A percentile compares a stretch with the other conserved stretches of the same genome.
Evolutionary conservation across 768 basidiomycete genomes (phyloP).

Genomic region (Mycena metata): DNA sequence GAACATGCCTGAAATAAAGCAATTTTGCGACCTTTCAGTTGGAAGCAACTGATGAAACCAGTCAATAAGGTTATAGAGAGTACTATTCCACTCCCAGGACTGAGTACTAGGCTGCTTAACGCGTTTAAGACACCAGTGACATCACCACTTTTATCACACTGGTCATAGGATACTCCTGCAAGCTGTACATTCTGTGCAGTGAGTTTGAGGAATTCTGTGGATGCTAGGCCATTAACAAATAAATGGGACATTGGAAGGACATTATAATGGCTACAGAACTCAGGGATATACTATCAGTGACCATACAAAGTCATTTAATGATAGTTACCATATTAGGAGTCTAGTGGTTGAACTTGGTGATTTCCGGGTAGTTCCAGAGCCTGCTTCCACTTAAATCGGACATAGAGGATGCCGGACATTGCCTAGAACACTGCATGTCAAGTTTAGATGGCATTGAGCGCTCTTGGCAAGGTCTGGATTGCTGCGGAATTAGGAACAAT

Average conservation of each 20-base stretch:
- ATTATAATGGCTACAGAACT: constrained; percentile 6
- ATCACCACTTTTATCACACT: constrained; percentile 3
- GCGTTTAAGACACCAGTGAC: background rate
- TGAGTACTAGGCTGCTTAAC: constrained; percentile 13
- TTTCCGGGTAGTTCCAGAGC: too few species aligned
- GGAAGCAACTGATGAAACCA: background rate
- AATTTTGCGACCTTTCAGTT: constrained; percentile 7
- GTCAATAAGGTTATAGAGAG: constrained; percentile 1
- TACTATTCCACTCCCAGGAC: constrained; percentile 14
- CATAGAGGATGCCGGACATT: too few species aligned
- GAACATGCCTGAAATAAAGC: background rate
- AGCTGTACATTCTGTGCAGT: constrained; percentile 10
- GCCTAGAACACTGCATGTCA: too few species aligned
- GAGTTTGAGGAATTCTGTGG: constrained; percentile 13
- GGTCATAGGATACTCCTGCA: constrained; percentile 11
- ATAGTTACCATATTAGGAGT: constrained; percentile 10
- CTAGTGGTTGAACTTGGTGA: background rate
- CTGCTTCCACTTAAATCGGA: too few species aligned
- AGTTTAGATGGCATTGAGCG: too few species aligned
- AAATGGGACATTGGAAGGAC: constrained; percentile 9
- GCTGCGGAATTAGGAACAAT: too few species aligned
- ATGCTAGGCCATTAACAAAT: constrained; percentile 1
- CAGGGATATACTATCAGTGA: constrained; percentile 11
- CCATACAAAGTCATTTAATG: constrained; percentile 5
- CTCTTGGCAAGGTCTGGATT: too few species aligned